These are phyloP conservation scores for Agaricus subrufescens DNA, from an alignment of 768 basidiomycete species.

Conservation along the genomic window DNA sequence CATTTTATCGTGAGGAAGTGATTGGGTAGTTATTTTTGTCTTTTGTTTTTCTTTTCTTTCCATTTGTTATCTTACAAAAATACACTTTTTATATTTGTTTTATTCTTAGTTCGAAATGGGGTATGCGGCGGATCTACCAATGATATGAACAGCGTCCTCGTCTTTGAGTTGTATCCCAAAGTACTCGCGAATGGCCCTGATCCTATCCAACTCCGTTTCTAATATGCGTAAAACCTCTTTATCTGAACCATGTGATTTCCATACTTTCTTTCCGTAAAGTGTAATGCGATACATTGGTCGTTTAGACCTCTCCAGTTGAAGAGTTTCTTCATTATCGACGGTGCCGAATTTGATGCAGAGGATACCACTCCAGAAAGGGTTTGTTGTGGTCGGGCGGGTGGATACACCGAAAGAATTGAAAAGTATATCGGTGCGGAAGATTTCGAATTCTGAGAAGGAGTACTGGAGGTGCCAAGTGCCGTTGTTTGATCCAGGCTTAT, in stretches of 20 bases:
- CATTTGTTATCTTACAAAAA: too few species aligned
- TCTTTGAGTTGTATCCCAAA: neutral
- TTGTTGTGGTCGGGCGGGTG: slow-evolving; percentile 11
- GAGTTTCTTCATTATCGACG: slow-evolving; percentile 18
- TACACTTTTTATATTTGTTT: neutral
- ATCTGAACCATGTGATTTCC: slow-evolving; percentile 17
- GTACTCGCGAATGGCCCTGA: slow-evolving; percentile 8
- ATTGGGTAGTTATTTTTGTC: neutral
- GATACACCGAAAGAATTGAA: slow-evolving; percentile 21
- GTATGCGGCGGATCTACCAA: neutral
- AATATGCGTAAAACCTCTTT: slow-evolving; percentile 18
- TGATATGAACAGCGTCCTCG: slow-evolving; percentile 1
- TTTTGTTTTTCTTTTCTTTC: too few species aligned
- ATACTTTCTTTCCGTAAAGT: slow-evolving; percentile 21
- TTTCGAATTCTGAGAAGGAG: slow-evolving; percentile 25
- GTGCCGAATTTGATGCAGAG: slow-evolving; percentile 18
- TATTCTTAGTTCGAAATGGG: neutral
- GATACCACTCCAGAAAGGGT: slow-evolving; percentile 21
- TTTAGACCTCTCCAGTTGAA: slow-evolving; percentile 6
- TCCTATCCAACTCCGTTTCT: slow-evolving; percentile 25
- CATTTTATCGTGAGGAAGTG: neutral
- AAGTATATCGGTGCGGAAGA: slow-evolving; percentile 16
- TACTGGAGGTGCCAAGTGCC: slow-evolving; percentile 21
- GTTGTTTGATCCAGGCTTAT: neutral
- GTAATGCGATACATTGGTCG: slow-evolving; percentile 17